Evolutionary conservation across 140 eudicot genomes (phyloP), one percentile per base, ranked within the genome.

Genomic region (Senecio squalidus): DNA sequence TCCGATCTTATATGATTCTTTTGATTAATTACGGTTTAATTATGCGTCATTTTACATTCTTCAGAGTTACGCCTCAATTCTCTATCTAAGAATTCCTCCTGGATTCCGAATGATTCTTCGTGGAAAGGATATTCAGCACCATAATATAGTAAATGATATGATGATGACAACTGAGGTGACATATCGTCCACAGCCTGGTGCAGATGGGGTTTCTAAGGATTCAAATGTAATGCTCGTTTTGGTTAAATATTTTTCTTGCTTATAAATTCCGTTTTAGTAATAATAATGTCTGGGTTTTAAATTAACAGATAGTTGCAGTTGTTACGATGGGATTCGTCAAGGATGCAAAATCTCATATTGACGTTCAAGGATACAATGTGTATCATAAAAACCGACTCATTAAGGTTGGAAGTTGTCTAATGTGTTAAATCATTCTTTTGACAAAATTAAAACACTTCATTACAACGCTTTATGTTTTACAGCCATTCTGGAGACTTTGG

Each of bases 401-500:
- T 70, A 92, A 88, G 96, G 94, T 86, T 59, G 23, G 72, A 38
- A 51, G 29, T 21, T 26, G 48, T 59, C 63, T 64, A 10, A 36
- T 25, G 14, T 21, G 5, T 55, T 26, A 36, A 6, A 33, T 33
- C 40, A 33, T n/a, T n/a, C n/a, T n/a, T 26, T 64, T 33, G 25
- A 50, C 38, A 64, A 34, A 13, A 40, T 41, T 13, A 7, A 17
- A 25, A 22, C 40, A 33, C n/a, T 48, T 48, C 23, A 27, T 9
- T 4, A 2, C 25, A 40, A 24, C 8, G 39, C 34, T 79, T 17
- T 13, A 29, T 59, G 23, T 64, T 58, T 57, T 76, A 65, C 81
- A 92, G 96, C 98, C 98, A 55, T 92, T 92, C 76, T 92, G 98
- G 98, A 87, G 95, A 74, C 77, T 87, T 10, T 92, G 98, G 98